Conservation (phyloP, 1,139 yeast genomes). For the Lodderomyces orthopsilosis region DNA sequence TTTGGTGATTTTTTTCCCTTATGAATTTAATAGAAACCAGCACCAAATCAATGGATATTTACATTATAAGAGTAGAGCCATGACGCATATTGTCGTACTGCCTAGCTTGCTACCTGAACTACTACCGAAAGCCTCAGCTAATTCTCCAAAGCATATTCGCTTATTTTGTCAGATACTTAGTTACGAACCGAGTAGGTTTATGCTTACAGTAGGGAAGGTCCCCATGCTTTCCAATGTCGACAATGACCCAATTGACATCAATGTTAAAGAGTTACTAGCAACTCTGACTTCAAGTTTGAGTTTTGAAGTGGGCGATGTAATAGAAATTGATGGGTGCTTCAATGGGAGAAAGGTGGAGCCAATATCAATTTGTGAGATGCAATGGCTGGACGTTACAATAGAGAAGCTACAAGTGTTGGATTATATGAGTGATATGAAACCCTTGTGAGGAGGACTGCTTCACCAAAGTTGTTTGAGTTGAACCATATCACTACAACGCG, state of each 20-base stretch:
- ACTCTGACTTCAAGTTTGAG: neutral
- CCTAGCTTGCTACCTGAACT: neutral
- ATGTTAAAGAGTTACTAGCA: neutral
- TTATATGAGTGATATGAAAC: conserved; percentile 4
- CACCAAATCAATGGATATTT: too few species aligned
- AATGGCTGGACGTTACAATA: neutral
- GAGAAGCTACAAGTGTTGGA: neutral
- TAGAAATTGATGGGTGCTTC: conserved; percentile 2
- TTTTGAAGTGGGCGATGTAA: neutral
- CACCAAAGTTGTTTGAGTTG: too few species aligned
- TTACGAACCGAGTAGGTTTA: neutral
- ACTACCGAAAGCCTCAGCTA: neutral
- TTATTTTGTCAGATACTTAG: neutral
- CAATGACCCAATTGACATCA: neutral
- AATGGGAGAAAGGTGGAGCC: conserved; percentile 2
- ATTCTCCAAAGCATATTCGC: neutral
- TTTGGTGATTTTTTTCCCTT: neutral
- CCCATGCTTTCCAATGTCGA: neutral
- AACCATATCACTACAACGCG: neutral
- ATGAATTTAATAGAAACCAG: neutral
- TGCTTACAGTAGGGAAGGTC: neutral
- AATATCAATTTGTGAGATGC: neutral
- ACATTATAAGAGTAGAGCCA: neutral
- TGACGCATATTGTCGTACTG: conserved; percentile 1
- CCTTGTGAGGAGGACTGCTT: neutral